Conservation (phyloP, 192 early-diverging fungal species). For the Oehlia diaphana region DNA sequence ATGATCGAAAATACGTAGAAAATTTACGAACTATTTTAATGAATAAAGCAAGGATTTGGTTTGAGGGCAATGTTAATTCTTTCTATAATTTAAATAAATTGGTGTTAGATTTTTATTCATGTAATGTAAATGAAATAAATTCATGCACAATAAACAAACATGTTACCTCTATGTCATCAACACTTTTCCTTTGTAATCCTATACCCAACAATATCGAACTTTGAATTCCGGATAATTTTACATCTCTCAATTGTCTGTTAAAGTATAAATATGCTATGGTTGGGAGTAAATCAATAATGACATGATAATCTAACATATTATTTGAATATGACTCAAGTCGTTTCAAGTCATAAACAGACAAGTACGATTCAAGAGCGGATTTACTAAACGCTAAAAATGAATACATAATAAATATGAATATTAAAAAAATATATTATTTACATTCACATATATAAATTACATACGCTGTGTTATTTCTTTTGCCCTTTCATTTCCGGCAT, state of each 20-base stretch:
- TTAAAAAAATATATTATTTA: neutral
- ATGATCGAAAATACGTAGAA: conserved; percentile 62
- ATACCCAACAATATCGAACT: conserved; percentile 83
- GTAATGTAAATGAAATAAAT: neutral
- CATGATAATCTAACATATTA: conserved; percentile 97
- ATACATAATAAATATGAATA: neutral
- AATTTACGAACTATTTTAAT: conserved; percentile 92
- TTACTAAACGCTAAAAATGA: conserved; percentile 28
- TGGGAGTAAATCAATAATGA: conserved; percentile 91
- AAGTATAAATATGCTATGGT: conserved; percentile 81
- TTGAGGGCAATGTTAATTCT: conserved; percentile 79
- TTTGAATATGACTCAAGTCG: conserved; percentile 95
- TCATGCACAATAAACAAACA: neutral
- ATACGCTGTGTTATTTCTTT: conserved; percentile 11
- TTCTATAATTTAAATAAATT: conserved; percentile 45
- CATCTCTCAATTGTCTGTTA: conserved; percentile 55
- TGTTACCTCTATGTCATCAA: conserved; percentile 74
- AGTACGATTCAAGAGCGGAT: conserved; percentile 40
- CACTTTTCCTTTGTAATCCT: conserved; percentile 89
- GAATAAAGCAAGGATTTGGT: conserved; percentile 91
- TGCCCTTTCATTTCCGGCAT: conserved; percentile 44
- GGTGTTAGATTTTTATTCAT: neutral
- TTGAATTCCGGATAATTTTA: conserved; percentile 86
- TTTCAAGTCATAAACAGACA: conserved; percentile 88
- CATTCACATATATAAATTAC: neutral